Percentiles rank a stretch among this genome's conserved stretches.
These are phyloP conservation scores for Gaertneriomyces sp. DNA, from an alignment of 192 early-diverging fungal species.

Conservation along the genomic window DNA sequence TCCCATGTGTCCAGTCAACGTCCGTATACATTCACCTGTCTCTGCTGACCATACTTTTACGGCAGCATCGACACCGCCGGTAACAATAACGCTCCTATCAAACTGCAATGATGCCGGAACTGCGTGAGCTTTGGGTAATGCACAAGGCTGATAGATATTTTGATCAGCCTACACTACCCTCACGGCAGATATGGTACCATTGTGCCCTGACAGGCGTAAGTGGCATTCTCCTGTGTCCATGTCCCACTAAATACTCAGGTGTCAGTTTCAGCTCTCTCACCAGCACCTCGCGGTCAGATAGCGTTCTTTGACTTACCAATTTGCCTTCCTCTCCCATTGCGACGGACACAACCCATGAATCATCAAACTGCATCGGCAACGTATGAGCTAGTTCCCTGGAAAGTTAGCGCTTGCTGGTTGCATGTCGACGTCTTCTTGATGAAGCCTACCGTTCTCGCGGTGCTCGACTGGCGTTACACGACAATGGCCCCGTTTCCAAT, in stretches of 20 bases:
- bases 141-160: too few relatives aligned
- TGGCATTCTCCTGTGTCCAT: conserved; percentile 33
- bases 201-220: conserved; percentile 32
- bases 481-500: conserved; percentile 39
- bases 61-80: conserved; percentile 41
- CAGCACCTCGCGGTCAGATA: not conserved
- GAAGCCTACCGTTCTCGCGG: conserved; percentile 3
- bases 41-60: conserved; percentile 40
- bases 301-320: conserved; percentile 17
- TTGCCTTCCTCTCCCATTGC: conserved; percentile 30
- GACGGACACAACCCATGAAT: conserved; percentile 42
- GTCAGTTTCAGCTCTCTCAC: too few relatives aligned
- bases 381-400: not conserved
- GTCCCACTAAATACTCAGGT: conserved; percentile 21
- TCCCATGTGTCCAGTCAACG: conserved; percentile 34
- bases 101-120: conserved; percentile 17
- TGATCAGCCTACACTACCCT: conserved; percentile 25
- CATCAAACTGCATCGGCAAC: conserved; percentile 45
- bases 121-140: too few relatives aligned
- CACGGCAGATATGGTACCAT: conserved; percentile 43
- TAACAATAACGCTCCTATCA: conserved; percentile 25
- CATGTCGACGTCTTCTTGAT: not conserved
- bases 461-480: conserved; percentile 6
- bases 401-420: not conserved
- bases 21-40: conserved; percentile 28